phyloP scores from a whole-genome alignment of 768 basidiomycete species.

The Mycena metata region DNA sequence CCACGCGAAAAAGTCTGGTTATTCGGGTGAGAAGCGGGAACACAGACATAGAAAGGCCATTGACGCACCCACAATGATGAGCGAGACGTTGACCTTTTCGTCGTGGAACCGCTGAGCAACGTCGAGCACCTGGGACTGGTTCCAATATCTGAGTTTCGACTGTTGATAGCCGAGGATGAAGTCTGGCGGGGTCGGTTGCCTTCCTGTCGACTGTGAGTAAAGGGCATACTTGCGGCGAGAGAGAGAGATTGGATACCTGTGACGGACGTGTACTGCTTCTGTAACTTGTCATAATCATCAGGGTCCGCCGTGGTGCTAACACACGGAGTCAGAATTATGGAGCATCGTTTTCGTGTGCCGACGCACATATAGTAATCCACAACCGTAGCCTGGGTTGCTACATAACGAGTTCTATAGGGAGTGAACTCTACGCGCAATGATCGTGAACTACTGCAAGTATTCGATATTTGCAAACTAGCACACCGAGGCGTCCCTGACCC shows the following conservation, averaged over 20 bases:
- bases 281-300: conserved; percentile 53
- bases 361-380: conserved; percentile 54
- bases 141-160: conserved; percentile 54
- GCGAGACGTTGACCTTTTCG: conserved; percentile 51
- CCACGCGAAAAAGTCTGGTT: conserved; percentile 54
- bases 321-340: not conserved
- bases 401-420: conserved; percentile 49
- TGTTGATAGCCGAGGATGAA: conserved; percentile 54
- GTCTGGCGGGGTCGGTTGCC: conserved; percentile 54
- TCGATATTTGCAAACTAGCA: no score
- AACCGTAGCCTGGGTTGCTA: conserved; percentile 48
- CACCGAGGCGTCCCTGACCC: conserved; percentile 52
- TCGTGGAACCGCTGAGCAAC: conserved; percentile 54
- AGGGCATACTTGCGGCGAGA: no score
- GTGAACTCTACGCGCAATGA: conserved; percentile 50
- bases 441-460: no score
- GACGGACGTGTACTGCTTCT: conserved; percentile 52
- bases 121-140: conserved; percentile 51
- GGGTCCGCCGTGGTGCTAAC: conserved; percentile 50
- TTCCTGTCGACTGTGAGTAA: no score
- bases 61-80: no score
- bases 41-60: no score
- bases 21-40: conserved; percentile 31
- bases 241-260: conserved; percentile 48
- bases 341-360: not conserved